Conservation (phyloP, 2,329 filamentous ascomycete species). For the Arthrobotrys megalospora region DNA sequence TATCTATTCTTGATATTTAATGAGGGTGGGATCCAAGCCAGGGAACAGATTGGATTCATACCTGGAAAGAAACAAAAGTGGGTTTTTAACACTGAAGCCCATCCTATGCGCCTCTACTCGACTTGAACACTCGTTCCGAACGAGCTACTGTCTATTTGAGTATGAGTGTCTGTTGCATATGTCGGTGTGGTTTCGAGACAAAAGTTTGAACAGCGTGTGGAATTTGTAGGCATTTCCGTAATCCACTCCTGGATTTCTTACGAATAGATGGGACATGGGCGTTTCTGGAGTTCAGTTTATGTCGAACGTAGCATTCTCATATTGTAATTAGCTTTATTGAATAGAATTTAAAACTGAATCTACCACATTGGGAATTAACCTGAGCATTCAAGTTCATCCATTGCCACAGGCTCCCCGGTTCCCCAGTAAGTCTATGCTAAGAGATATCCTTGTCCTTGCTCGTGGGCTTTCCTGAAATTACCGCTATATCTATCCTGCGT, state of each 20-base stretch:
- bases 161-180: background rate
- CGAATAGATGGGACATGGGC: background rate
- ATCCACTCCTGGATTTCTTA: no score
- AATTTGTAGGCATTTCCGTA: no score
- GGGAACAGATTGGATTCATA: slow-evolving; percentile 55
- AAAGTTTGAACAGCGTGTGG: no score
- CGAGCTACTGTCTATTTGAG: background rate
- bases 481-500: background rate
- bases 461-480: background rate
- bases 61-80: slow-evolving; percentile 71
- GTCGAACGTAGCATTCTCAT: background rate
- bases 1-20: slow-evolving; percentile 79
- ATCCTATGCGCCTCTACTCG: slow-evolving; percentile 68
- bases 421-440: no score
- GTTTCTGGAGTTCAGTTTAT: background rate
- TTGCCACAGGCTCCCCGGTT: no score
- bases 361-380: no score
- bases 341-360: background rate
- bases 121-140: background rate
- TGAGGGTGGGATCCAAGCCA: slow-evolving; percentile 46
- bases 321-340: slow-evolving; percentile 4
- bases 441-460: background rate
- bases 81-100: slow-evolving; percentile 78
- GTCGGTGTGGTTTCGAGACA: background rate
- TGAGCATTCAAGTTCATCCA: no score